phyloP scores from a whole-genome alignment of 257 asterid genomes.

The Capsicum rhomboideum region DNA sequence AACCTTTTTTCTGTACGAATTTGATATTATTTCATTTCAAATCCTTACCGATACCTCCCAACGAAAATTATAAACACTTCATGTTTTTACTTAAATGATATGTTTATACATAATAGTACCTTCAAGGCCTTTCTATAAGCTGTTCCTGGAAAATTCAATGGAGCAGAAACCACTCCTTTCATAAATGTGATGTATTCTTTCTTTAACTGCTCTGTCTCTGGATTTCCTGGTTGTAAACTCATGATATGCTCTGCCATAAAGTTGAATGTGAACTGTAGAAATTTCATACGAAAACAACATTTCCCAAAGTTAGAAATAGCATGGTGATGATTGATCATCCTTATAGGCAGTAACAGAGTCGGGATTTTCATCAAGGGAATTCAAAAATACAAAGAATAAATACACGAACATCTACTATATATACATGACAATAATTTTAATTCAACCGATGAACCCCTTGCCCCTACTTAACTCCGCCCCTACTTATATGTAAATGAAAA shows the following conservation, averaged over 20 bases:
- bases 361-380: too few relatives aligned
- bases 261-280: constrained; percentile 72
- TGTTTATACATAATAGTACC: constrained; percentile 15
- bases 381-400: too few relatives aligned
- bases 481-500: not conserved
- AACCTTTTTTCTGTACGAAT: too few relatives aligned
- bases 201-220: constrained; percentile 68
- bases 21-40: too few relatives aligned
- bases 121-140: constrained; percentile 71
- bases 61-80: not conserved
- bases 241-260: constrained; percentile 89
- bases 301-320: not conserved
- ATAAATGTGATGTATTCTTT: constrained; percentile 82
- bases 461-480: too few relatives aligned
- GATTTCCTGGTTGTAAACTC: constrained; percentile 76
- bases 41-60: too few relatives aligned
- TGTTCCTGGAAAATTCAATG: constrained; percentile 94
- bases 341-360: too few relatives aligned
- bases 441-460: too few relatives aligned
- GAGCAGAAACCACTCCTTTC: constrained; percentile 95
- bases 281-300: not conserved
- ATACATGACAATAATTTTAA: too few relatives aligned
- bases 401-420: too few relatives aligned
- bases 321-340: too few relatives aligned
- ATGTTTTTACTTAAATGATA: not conserved